A percentile compares a stretch with the other conserved stretches of the same genome.
Conservation (phyloP, 1,284 basidiomycete species). For the Ustilago loliicola region DNA sequence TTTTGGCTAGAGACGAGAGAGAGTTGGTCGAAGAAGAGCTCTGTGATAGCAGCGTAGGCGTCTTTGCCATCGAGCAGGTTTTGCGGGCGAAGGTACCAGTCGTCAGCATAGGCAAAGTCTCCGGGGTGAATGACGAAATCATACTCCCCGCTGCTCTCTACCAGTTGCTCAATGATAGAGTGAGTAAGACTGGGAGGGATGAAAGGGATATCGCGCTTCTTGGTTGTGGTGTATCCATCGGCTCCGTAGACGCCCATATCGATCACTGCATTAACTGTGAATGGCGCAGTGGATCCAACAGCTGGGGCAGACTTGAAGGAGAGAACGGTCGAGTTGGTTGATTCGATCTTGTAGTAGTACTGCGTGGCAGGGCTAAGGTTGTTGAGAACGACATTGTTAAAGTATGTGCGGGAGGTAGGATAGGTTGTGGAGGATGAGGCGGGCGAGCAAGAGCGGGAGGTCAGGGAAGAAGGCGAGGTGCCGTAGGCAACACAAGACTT, state of each 20-base stretch:
- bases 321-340: conserved; percentile 35
- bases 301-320: conserved; percentile 41
- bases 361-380: conserved; percentile 44
- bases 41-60: conserved; percentile 61
- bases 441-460: conserved; percentile 30
- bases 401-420: conserved; percentile 55
- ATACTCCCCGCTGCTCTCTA: conserved; percentile 27
- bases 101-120: conserved; percentile 71
- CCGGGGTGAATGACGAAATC: conserved; percentile 62
- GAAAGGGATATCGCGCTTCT: conserved; percentile 42
- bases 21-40: conserved; percentile 70
- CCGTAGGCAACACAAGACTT: conserved; percentile 53
- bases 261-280: conserved; percentile 64
- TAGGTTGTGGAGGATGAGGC: conserved; percentile 56
- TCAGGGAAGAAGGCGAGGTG: conserved; percentile 18
- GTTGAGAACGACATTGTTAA: conserved; percentile 48
- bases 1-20: conserved; percentile 62
- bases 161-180: conserved; percentile 48
- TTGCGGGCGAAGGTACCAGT: conserved; percentile 63
- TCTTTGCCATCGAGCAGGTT: conserved; percentile 42
- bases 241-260: conserved; percentile 71
- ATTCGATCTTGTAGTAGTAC: conserved; percentile 59
- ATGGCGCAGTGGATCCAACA: conserved; percentile 41
- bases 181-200: conserved; percentile 38
- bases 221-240: conserved; percentile 63